Evolutionary conservation across 208 protist species (phyloP), one percentile per base, ranked within the genome.

Genomic region (Blechomonas ayalai): DNA sequence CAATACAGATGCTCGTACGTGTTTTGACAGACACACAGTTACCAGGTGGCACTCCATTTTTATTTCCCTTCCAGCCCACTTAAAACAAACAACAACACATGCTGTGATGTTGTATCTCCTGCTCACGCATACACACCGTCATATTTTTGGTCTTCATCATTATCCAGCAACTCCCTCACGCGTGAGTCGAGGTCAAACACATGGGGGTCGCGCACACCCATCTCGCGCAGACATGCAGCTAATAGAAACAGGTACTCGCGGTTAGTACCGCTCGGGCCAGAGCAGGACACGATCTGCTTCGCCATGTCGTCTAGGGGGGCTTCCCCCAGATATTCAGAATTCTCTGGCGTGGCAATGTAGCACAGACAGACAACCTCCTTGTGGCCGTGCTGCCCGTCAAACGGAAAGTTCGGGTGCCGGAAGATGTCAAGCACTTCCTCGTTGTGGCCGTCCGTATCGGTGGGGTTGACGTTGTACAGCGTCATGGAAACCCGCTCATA

Each of bases 171-270:
- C 3, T 36, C 51, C 40, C 46, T 61, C 3, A 67, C 78, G 1
- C 46, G 47, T 0, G 39, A 64, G 16, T 73, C 77, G 10, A 91
- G 43, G n/a, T 65, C 67, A 52, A 75, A 91, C 26, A 92, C 78
- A 45, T 92, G 82, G n/a, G 36, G 32, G 46, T 92, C 82, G 7
- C 43, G 25, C 13, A 40, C 66, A 10, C 43, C 56, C 58, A 88
- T 75, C 37, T 51, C 57, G 7, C 64, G 61, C n/a, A 92, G 73
- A 31, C 37, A 43, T 16, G 73, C 59, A 0, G 67, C 76, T 3
- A 88, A 59, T 9, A 54, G 42, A 61, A 77, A 82, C 19, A 92
- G 66, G 41, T 92, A 92, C 48, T 92, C 83, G 3, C 45, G 38
- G 48, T 92, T 89, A 12, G 69, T 36, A 9, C 83, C 83, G 48